Base-by-base conservation (phyloP, 2,329 filamentous ascomycete species). In the Aspergillus intermedius region DNA sequence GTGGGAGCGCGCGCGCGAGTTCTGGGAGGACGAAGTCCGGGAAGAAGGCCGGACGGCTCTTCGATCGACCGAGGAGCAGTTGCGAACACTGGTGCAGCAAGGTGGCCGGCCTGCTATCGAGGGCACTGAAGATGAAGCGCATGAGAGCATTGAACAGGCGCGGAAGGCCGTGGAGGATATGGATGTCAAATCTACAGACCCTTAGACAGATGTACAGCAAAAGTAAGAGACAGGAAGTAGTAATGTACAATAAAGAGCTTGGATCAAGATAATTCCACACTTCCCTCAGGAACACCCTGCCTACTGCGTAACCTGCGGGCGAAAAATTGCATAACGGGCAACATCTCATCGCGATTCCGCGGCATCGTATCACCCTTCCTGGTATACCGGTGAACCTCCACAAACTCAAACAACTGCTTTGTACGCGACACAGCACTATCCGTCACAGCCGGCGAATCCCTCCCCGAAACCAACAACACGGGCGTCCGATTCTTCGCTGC, bases 291-390 rank as follows among this genome's bases (percentile, higher is more conserved):
- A 37, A 75, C 71, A 28, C 73, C 73, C 46, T 68, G 63, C 49
- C 66, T 63, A 61, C 72, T 75, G 49, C 65, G 63, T 50, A 75
- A 56, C 44, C 68, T 59, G 32, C 70, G 60, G 19, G 69, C 71
- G 57, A 75, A 79, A 65, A 84, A 96, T 61, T 86, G 81, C 89
- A 96, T 96, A 51, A 96, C 79, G 0, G 91, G 90, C 60, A 91
- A 63, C 78, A 94, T 91, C 75, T 97, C 91, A 9, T 94, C 89
- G 46, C 86, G 77, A 63, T 78, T 85, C 42, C 76, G 74, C n/a
- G 90, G 89, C 91, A 96, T 95, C 1, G 78, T 79, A 66, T 95
- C 88, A 5, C 84, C 87, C 2, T 66, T 68, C 62, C 84, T 81
- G 60, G 77, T 79, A 82, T 87, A 93, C 60, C 80, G 80, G 48